Conservation (phyloP, 345 rosid species). For the Citropsis articulata region DNA sequence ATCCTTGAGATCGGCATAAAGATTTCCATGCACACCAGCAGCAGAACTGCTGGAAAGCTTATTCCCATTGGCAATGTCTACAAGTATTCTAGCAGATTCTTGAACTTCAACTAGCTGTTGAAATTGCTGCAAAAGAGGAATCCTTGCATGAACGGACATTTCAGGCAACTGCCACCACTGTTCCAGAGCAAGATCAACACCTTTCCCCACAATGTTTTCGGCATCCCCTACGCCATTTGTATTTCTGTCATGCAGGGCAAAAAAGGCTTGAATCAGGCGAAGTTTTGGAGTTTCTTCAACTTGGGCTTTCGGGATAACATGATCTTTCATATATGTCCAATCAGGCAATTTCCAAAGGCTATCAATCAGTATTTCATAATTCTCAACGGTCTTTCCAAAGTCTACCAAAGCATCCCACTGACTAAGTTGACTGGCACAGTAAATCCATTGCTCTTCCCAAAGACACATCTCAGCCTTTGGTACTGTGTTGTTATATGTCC, state of each 20-base stretch:
- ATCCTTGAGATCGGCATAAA: constrained; percentile 93
- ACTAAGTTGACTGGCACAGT: constrained; percentile 90
- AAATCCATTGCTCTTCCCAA: constrained; percentile 99
- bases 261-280: constrained; percentile 84
- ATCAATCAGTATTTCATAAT: constrained; percentile 94
- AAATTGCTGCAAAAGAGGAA: constrained; percentile 95
- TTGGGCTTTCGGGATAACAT: constrained; percentile 97
- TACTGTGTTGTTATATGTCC: constrained; percentile 90
- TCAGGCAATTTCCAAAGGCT: constrained; percentile 95
- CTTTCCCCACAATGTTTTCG: constrained; percentile 83
- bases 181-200: constrained; percentile 92
- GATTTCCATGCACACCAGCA: constrained; percentile 70
- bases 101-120: constrained; percentile 98
- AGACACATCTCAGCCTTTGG: constrained; percentile 99
- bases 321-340: constrained; percentile 92
- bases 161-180: constrained; percentile 99
- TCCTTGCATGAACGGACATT: constrained; percentile 91
- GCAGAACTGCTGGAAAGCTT: constrained; percentile 62
- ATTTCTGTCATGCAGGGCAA: constrained; percentile 85
- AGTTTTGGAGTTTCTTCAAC: constrained; percentile 99
- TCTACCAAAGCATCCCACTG: constrained; percentile 99
- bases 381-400: constrained; percentile 88
- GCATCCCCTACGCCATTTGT: constrained; percentile 86
- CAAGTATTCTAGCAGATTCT: constrained; percentile 87
- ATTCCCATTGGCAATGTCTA: constrained; percentile 88